Base-by-base conservation (phyloP, 2,329 filamentous ascomycete genomes). In the Hypoxylon sp. region DNA sequence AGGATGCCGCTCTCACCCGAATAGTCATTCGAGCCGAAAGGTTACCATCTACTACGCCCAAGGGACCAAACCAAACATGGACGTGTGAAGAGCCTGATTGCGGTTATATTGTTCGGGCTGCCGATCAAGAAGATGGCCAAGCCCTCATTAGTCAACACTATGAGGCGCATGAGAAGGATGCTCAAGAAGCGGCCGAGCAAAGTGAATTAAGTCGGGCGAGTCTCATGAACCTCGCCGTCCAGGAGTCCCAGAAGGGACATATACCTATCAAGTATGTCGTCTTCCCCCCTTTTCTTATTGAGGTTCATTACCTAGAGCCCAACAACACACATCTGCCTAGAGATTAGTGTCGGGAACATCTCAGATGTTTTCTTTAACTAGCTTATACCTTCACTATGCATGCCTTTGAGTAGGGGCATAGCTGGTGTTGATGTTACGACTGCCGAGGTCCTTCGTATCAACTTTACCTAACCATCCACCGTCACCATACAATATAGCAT, bases 61-160 rank as follows among this genome's bases (percentile, higher is more conserved):
- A 84, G 35, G 89, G 88, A 0, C 86, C 88, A 0, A 84, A 89
- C 65, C 86, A 90, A 59, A 89, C 88, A 0, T 94, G 91, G 91
- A 82, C 81, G 0, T 94, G 91, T 74, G 85, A 86, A 3, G 84
- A 91, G 68, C 86, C 89, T 10, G 89, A 86, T 25, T 94, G 91
- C 74, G 81, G 81, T 40, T 89, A 89, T 72, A 84, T 90, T 44
- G 88, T 93, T 10, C 89, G 90, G 68, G 85, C 85, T 2, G 88
- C 88, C n/a, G 85, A 88, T 49, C 83, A 86, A 46, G 79, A 85
- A 2, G 82, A 85, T 0, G 87, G 87, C 25, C 85, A 88, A 65
- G 80, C 83, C 3, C 79, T 87, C 8, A 90, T 93, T 50, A 83
- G 82, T 17, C 82, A 86, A 53, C 91, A 94, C 75, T 86, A 90